These are phyloP conservation scores for Lentinula detonsa DNA, from an alignment of 768 basidiomycete genomes.

Conservation along the genomic window DNA sequence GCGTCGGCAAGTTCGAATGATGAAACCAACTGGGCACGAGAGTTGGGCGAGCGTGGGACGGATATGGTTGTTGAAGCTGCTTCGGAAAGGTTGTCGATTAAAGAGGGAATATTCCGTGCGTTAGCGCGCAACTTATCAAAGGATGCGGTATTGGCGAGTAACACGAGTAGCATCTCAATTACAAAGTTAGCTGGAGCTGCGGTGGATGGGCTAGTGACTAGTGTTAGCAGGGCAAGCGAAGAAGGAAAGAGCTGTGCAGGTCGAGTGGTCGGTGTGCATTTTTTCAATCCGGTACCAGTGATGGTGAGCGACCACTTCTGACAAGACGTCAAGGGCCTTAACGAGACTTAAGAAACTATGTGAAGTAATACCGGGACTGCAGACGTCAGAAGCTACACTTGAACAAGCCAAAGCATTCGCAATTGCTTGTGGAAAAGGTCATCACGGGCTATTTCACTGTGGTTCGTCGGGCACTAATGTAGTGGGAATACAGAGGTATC, in stretches of 20 bases:
- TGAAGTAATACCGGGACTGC: constrained; percentile 90
- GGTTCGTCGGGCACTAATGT: not conserved
- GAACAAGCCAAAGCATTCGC: constrained; percentile 79
- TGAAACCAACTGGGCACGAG: not conserved
- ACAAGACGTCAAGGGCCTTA: not conserved
- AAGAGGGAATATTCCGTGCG: constrained; percentile 67
- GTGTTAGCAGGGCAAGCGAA: constrained; percentile 44
- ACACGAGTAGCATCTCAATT: constrained; percentile 92
- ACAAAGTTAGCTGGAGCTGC: constrained; percentile 89
- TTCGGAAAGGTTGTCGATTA: constrained; percentile 76
- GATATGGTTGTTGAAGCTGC: constrained; percentile 53
- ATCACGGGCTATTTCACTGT: constrained; percentile 3
- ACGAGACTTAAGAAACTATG: constrained; percentile 65
- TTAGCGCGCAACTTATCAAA: constrained; percentile 66
- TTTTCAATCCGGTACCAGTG: constrained; percentile 96
- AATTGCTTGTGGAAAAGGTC: constrained; percentile 85
- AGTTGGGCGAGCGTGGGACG: not conserved
- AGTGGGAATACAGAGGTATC: constrained; percentile 65
- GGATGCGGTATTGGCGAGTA: constrained; percentile 79
- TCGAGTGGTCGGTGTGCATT: constrained; percentile 87
- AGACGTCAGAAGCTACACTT: constrained; percentile 76
- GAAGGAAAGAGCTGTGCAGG: constrained; percentile 59
- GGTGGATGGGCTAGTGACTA: constrained; percentile 35
- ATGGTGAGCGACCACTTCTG: constrained; percentile 52
- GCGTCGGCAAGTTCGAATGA: constrained; percentile 29